A percentile compares a stretch with the other conserved stretches of the same genome.
phyloP scores from a whole-genome alignment of 495 filamentous ascomycete species.

The Ascobolus immersus region DNA sequence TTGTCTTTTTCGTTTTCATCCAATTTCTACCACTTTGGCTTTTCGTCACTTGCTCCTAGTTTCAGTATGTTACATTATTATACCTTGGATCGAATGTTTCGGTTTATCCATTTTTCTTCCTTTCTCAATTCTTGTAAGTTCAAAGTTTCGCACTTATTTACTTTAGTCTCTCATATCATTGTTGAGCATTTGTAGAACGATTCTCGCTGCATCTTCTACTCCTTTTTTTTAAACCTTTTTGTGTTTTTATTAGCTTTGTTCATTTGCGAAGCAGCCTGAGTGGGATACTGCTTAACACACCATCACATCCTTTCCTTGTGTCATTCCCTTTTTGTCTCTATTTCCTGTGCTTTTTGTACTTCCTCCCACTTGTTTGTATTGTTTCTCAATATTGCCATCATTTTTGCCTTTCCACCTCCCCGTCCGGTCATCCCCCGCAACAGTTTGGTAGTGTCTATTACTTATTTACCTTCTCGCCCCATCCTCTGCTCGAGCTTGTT shows the following conservation, averaged over 20 bases:
- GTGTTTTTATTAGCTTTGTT: neutral
- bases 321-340: slow-evolving; percentile 5
- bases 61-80: neutral
- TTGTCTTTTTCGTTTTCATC: neutral
- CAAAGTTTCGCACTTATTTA: no score
- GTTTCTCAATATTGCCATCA: neutral
- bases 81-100: neutral
- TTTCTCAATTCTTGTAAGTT: slow-evolving; percentile 1
- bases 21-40: no score
- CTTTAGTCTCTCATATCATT: neutral
- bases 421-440: no score
- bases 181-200: neutral
- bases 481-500: neutral
- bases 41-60: neutral
- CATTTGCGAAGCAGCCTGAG: no score
- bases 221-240: neutral
- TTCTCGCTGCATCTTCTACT: no score
- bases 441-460: no score
- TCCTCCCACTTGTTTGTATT: slow-evolving; percentile 2
- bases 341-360: slow-evolving; percentile 4
- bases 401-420: neutral
- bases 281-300: no score
- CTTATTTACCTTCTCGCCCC: neutral
- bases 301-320: slow-evolving; percentile 6
- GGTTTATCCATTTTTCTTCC: no score